Base-by-base conservation (phyloP, 1,284 basidiomycete species). In the Vanrija humicola region DNA sequence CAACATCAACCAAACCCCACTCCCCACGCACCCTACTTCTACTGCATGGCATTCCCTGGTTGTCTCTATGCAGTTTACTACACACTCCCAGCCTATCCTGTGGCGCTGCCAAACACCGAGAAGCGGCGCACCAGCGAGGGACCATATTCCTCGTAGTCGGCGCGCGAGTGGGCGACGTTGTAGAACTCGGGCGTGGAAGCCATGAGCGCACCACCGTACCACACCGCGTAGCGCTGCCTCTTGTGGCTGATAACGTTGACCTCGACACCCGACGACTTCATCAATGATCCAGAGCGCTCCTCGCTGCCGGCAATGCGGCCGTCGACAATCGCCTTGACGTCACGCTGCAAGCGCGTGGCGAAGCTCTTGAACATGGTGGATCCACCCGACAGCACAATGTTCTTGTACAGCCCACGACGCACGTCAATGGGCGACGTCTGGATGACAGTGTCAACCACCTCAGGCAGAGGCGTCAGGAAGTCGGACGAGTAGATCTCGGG, bases 321-420 rank as follows among this genome's bases (percentile, higher is more conserved):
- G 75, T 98, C 94, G 43, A 98, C 96, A 43, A 99, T 80, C 64
- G 90, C 86, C 79, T 94, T 94, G 52, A 99, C 79, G 73, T 98
- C 96, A 53, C 94, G 86, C 79, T 97, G 94, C 61, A 99, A 83
- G 53, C 96, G 86, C 70, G 91, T 87, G 16, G 92, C 93, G 75
- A 99, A 98, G 80, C 98, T 88, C 68, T 96, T 89, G 81, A 94
- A 96, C 93, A 95, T 95, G 49, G 93, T 97, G 15, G 89, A 92
- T n/a, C 93, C 93, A 52, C 93, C 93, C 0, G 88, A 90, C 6
- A 96, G 79, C 16, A 97, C 93, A 62, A 96, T 96, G 79, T 96
- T 95, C 87, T 97, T 97, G 82, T 97, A 97, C 53, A 97, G 78
- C 0, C 93, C 93, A 61, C 93, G 83, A 62, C 93, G 84, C 46